phyloP scores from a whole-genome alignment of 2,329 filamentous ascomycete species.

The Exophiala sp. region DNA sequence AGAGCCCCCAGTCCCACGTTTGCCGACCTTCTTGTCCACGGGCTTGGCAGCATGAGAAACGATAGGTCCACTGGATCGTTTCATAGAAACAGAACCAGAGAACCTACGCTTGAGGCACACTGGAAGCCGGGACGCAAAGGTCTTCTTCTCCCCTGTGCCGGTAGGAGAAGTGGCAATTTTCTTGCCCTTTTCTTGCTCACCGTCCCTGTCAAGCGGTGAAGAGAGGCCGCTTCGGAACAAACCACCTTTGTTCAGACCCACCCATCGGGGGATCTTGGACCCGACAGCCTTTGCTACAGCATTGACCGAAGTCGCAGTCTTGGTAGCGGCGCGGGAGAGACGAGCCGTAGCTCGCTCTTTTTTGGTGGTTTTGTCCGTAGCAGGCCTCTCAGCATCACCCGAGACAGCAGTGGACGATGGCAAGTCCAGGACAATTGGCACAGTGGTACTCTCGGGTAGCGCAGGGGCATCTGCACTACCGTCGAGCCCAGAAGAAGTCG shows the following conservation, averaged over 20 bases:
- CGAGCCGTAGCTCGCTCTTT: conserved; percentile 2
- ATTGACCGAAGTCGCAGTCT: conserved; percentile 10
- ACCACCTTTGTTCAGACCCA: conserved; percentile 8
- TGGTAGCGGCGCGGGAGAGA: conserved; percentile 10
- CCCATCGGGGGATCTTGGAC: conserved; percentile 13
- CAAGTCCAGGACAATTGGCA: conserved; percentile 13
- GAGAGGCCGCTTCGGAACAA: conserved; percentile 8
- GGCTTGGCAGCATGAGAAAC: neutral
- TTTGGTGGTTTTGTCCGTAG: conserved; percentile 6
- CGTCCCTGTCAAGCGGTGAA: conserved; percentile 10
- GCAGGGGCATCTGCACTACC: conserved; percentile 15
- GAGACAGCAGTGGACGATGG: conserved; percentile 6
- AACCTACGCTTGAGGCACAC: conserved; percentile 13
- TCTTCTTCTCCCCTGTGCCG: neutral
- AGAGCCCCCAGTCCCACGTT: neutral
- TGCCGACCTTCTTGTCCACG: conserved; percentile 13
- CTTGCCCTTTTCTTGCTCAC: conserved; percentile 10
- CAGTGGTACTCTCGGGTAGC: conserved; percentile 10
- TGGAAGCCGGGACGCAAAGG: conserved; percentile 13
- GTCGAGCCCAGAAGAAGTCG: conserved; percentile 7
- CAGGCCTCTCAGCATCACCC: no score
- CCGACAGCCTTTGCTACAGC: conserved; percentile 8
- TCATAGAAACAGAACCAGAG: no score
- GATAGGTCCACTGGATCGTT: no score
- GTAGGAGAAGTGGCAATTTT: conserved; percentile 9